Base-by-base conservation (phyloP, 2,329 filamentous ascomycete genomes). In the Claviceps quebecensis region DNA sequence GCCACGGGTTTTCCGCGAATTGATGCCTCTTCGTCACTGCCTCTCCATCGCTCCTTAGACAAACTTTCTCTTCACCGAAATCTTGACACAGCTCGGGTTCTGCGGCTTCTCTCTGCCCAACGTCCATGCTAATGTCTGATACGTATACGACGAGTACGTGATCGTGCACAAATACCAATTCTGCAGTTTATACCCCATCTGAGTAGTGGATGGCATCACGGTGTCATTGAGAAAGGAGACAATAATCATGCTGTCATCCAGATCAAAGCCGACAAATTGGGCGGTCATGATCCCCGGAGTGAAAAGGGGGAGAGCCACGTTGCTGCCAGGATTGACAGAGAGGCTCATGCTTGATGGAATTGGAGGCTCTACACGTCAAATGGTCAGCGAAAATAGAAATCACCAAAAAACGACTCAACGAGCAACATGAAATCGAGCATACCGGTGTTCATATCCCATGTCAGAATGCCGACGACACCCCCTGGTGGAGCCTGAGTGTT, bases 241-340 rank as follows among this genome's bases (percentile, higher is more conserved):
- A 49, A 58, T 40, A 43, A 49, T 52, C 19, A 60, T 34, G 1
- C 29, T 41, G 14, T 52, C 41, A 7, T 54, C 39, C 11, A 53
- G 50, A 47, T 58, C 57, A 49, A 61, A 60, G 55, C 55, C 56
- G 26, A 60, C 56, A 51, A 54, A 53, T 54, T 61, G 60, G 47
- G 39, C 49, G 49, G 52, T 56, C 49, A 58, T 51, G 44, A 1
- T 8, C 4, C 56, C 55, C 8, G 58, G 50, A 34, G 48, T 22
- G 38, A 60, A 54, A 2, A 58, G 0, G 5, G 56, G 51, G 2
- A 56, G 17, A 41, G 54, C 56, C 13, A 58, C 55, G 53, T 62
- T 61, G 46, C 53, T 52, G 45, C 54, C 53, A 6, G 55, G 52
- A 5, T 56, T 49, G 40, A 36, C 36, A 52, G 36, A 37, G 45